phyloP scores from a whole-genome alignment of 2,329 filamentous ascomycete species.

The Clonostachys rosea region DNA sequence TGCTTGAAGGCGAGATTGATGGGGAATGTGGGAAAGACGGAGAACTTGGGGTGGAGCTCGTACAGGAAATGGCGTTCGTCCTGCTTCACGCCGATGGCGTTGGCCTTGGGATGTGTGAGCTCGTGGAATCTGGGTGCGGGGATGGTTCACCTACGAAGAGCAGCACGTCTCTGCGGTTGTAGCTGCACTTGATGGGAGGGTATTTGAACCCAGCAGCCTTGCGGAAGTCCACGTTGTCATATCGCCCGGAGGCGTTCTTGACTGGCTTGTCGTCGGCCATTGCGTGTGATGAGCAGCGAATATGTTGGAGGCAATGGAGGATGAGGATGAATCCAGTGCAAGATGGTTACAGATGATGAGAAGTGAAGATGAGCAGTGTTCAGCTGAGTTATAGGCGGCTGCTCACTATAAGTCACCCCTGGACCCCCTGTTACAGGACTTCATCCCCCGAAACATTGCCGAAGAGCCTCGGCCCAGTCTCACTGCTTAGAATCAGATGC shows the following conservation, averaged over 20 bases:
- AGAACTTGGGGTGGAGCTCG: slow-evolving; percentile 35
- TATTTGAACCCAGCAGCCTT: slow-evolving; percentile 29
- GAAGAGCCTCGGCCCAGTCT: no score
- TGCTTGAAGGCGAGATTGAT: slow-evolving; percentile 39
- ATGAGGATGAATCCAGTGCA: no score
- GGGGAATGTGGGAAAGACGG: slow-evolving; percentile 39
- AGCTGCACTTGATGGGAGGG: slow-evolving; percentile 28
- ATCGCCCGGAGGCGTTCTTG: slow-evolving; percentile 28
- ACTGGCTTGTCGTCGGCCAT: slow-evolving; percentile 16
- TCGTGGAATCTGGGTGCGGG: no score
- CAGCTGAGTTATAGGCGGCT: no score
- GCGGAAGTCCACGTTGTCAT: slow-evolving; percentile 33
- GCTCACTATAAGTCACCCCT: no score
- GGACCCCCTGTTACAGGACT: no score
- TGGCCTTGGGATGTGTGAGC: slow-evolving; percentile 15
- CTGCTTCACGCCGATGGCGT: slow-evolving; percentile 27
- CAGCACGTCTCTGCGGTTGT: slow-evolving; percentile 35
- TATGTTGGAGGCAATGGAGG: no score
- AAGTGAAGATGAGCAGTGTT: no score
- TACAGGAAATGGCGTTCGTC: slow-evolving; percentile 37
- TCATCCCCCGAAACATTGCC: no score
- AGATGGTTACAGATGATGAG: no score
- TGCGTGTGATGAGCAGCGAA: background rate
- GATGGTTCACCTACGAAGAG: slow-evolving; percentile 12
- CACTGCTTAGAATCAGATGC: no score